A percentile compares a stretch with the other conserved stretches of the same genome.
phyloP scores from a whole-genome alignment of 2,329 filamentous ascomycete genomes.

The Xylariaceae sp. region DNA sequence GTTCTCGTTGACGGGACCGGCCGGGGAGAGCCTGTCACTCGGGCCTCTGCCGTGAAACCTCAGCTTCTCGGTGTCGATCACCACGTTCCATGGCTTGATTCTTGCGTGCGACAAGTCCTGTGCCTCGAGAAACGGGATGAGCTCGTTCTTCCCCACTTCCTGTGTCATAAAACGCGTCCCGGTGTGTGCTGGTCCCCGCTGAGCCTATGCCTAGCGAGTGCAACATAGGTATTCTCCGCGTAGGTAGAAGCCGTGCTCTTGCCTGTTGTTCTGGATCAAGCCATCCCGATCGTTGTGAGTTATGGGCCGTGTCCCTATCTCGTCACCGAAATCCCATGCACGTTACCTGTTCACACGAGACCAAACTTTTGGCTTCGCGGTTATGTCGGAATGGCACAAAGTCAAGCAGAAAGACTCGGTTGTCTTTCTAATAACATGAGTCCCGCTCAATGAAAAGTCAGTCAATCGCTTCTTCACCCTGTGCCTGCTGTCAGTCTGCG shows the following conservation, averaged over 20 bases:
- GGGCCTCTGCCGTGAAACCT: not conserved
- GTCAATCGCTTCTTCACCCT: no score
- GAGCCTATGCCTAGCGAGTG: not conserved
- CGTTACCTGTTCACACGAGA: not conserved
- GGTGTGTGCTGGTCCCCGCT: not conserved
- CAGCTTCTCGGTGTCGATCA: not conserved
- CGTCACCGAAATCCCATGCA: not conserved
- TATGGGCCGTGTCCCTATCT: not conserved
- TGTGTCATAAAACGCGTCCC: not conserved
- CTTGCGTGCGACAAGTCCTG: slow-evolving; percentile 1
- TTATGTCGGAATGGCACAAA: no score
- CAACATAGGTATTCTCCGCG: not conserved
- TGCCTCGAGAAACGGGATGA: not conserved
- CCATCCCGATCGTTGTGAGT: not conserved
- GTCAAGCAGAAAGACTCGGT: no score
- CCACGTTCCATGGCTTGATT: slow-evolving; percentile 1
- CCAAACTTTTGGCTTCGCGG: no score
- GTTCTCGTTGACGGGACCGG: not conserved
- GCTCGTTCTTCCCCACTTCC: not conserved
- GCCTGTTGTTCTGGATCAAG: not conserved
- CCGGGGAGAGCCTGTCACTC: not conserved
- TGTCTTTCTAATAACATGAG: no score
- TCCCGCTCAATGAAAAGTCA: no score
- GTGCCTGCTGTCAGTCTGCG: no score
- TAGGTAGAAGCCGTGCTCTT: not conserved